Evolutionary conservation across 768 basidiomycete genomes (phyloP).

Genomic region (Boletales sp.): DNA sequence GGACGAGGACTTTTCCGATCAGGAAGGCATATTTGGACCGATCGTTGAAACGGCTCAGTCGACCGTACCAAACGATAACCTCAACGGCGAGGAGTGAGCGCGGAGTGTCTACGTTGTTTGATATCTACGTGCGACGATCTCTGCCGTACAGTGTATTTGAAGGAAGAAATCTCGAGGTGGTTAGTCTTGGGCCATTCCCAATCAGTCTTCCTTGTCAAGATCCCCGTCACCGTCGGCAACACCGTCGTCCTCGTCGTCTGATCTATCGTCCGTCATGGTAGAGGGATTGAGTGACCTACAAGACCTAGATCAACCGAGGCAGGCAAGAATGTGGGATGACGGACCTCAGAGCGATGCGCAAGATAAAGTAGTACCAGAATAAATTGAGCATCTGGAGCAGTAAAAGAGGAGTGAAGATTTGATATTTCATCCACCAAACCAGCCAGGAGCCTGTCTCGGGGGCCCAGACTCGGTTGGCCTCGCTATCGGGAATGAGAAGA

Average conservation of each 20-base stretch:
- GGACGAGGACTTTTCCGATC: slow-evolving; percentile 45
- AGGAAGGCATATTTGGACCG: slow-evolving; percentile 36
- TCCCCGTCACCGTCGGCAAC: slow-evolving; percentile 21
- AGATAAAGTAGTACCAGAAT: slow-evolving; percentile 90
- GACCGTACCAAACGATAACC: slow-evolving; percentile 1
- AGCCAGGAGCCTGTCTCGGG: slow-evolving; percentile 67
- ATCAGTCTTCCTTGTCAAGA: slow-evolving; percentile 31
- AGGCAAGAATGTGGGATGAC: slow-evolving; percentile 19
- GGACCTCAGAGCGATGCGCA: slow-evolving; percentile 71
- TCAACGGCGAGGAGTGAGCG: slow-evolving; percentile 3
- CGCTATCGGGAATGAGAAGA: slow-evolving; percentile 35
- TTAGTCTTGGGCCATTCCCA: not conserved
- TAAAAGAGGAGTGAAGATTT: slow-evolving; percentile 71
- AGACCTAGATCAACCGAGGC: slow-evolving; percentile 2
- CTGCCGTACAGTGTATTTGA: slow-evolving; percentile 5
- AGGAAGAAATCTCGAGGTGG: not conserved
- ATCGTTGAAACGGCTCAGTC: slow-evolving; percentile 13
- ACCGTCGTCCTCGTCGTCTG: slow-evolving; percentile 69
- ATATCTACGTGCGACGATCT: not conserved
- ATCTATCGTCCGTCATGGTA: slow-evolving; percentile 65
- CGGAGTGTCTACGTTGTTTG: not conserved
- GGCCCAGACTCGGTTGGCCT: slow-evolving; percentile 52
- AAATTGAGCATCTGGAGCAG: slow-evolving; percentile 81
- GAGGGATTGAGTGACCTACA: slow-evolving; percentile 50
- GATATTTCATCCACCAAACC: slow-evolving; percentile 73